phyloP scores from a whole-genome alignment of 768 basidiomycete genomes.

The Termitomyces titanicus region DNA sequence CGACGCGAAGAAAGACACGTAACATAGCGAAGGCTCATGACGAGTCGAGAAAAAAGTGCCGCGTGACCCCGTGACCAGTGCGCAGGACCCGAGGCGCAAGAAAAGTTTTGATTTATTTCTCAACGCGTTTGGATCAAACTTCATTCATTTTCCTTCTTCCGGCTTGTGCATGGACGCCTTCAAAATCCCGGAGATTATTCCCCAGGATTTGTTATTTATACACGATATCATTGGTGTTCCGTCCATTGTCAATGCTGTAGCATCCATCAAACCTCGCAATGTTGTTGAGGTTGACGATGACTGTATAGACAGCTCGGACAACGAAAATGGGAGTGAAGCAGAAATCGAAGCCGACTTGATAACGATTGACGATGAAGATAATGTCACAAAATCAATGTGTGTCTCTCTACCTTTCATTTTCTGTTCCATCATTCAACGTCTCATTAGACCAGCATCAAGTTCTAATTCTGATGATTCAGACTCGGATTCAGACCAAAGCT shows the following conservation, averaged over 20 bases:
- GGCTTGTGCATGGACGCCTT: conserved; percentile 39
- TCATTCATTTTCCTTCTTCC: neutral
- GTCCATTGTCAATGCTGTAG: neutral
- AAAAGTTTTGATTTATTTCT: conserved; percentile 7
- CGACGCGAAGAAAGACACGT: conserved; percentile 24
- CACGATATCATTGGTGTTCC: conserved; percentile 54
- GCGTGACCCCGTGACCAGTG: conserved; percentile 14
- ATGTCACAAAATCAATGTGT: conserved; percentile 26
- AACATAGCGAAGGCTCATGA: conserved; percentile 14
- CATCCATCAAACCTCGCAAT: neutral
- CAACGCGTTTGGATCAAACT: conserved; percentile 13
- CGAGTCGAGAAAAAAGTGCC: conserved; percentile 15
- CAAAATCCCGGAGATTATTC: conserved; percentile 55
- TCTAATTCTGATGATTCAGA: conserved; percentile 11
- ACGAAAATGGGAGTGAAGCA: conserved; percentile 59
- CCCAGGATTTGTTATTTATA: conserved; percentile 76
- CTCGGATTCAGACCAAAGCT: conserved; percentile 39
- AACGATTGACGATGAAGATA: conserved; percentile 29
- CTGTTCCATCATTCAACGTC: conserved; percentile 6
- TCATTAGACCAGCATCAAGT: conserved; percentile 10
- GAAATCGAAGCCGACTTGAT: conserved; percentile 69
- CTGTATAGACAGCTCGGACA: conserved; percentile 53
- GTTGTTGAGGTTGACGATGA: conserved; percentile 27
- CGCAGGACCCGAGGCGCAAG: neutral
- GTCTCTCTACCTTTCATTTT: conserved; percentile 10